Evolutionary conservation across 257 asterid species (phyloP), one percentile per base, ranked within the genome.

Genomic region (Ophiorrhiza pumila): DNA sequence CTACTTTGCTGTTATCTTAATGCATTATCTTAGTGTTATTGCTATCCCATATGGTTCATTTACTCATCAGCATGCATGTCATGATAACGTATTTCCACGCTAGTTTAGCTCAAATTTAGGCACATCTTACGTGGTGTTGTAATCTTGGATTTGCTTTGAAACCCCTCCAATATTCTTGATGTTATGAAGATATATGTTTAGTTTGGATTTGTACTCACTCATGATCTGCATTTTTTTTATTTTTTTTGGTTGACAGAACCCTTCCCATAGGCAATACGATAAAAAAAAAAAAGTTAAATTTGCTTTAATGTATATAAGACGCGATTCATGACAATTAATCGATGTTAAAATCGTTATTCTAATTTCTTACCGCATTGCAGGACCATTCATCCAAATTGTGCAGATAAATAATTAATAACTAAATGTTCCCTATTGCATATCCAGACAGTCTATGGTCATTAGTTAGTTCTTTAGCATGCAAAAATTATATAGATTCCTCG

Each of bases 51-150:
- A 14, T 12, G 42, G 7, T 37, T n/a, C 5, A 47, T 20, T 63
- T 8, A 62, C 43, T 65, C 4, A 49, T 68, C 45, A n/a, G n/a
- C n/a, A n/a, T n/a, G n/a, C n/a, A 68, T 9, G 39, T 39, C 74
- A 70, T n/a, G 25, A 29, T 15, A 39, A 39, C 59, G 41, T 66
- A 65, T 74, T 74, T 74, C 64, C 77, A 74, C 72, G 72, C 65
- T 64, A 52, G 77, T 11, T 31, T 52, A 34, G 27, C 29, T 1
- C 69, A 29, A 31, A 15, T 20, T 45, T 59, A 41, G 35, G 68
- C 66, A 71, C 31, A 55, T 2, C 35, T 34, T 43, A 71, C 56
- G 42, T 52, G 50, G 13, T 34, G 62, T 50, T 52, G 7, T 15
- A 23, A 18, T 52, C 3, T 41, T 50, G n/a, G 2, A 32, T 49